phyloP scores from a whole-genome alignment of 1,284 basidiomycete species.

The Mycena citricolor region DNA sequence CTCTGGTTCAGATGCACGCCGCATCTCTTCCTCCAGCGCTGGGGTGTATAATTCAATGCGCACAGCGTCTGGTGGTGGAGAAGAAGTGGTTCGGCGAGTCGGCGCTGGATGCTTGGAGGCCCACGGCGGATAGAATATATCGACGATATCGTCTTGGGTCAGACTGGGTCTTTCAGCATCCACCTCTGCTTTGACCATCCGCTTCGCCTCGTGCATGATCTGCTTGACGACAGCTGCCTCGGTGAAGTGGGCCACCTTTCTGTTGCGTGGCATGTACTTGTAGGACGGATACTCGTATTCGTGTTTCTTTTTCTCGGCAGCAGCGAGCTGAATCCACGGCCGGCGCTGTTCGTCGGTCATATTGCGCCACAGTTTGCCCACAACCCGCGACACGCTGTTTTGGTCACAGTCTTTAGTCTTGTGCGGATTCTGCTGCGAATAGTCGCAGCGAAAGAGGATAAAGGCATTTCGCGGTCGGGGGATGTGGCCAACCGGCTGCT shows the following conservation, averaged over 20 bases:
- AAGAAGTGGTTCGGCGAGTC: conserved; percentile 33
- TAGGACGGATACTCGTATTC: conserved; percentile 45
- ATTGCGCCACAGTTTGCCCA: conserved; percentile 50
- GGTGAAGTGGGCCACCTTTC: conserved; percentile 9
- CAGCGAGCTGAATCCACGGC: conserved; percentile 52
- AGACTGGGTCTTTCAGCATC: too few relatives aligned
- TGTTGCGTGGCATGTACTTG: conserved; percentile 34
- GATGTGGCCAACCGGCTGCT: conserved; percentile 54
- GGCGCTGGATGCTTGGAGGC: too few relatives aligned
- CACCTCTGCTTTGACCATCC: conserved; percentile 10
- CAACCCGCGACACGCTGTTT: conserved; percentile 55
- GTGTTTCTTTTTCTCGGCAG: conserved; percentile 48
- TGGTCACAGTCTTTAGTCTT: conserved; percentile 48
- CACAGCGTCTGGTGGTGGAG: conserved; percentile 37
- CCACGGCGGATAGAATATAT: conserved; percentile 27
- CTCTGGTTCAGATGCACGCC: too few relatives aligned
- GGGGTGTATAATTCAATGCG: conserved; percentile 27
- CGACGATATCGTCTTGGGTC: conserved; percentile 19
- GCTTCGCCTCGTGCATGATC: conserved; percentile 13
- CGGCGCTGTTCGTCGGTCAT: conserved; percentile 42
- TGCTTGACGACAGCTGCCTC: conserved; percentile 19
- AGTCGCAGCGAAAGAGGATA: conserved; percentile 72
- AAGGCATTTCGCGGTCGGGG: conserved; percentile 85
- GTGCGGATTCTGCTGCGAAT: conserved; percentile 33
- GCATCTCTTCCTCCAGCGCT: too few relatives aligned